Base-by-base conservation (phyloP, 768 basidiomycete species). In the Serpula lacrymans region DNA sequence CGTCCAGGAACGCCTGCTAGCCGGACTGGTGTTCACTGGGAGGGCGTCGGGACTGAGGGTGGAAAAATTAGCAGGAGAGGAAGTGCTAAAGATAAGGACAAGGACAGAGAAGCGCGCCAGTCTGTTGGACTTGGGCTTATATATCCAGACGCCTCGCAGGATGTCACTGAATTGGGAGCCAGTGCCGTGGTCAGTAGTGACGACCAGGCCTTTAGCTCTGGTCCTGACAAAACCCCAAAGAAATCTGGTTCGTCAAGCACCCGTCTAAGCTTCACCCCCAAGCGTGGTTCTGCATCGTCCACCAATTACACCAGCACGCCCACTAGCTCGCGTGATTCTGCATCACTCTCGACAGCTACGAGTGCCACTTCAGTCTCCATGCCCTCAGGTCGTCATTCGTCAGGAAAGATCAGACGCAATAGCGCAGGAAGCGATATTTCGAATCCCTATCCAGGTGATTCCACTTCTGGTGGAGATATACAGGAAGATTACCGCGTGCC, bases 351-450 rank as follows among this genome's bases (percentile, higher is more conserved):
- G 30, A 75, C 77, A 9, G 77, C 79, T 17, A 88, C 91, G 5
- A 88, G 82, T 54, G 72, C 75, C 37, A 89, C 88, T 2, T 91
- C 88, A 1, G 69, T 82, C 29, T 86, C 88, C 14, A 62, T 37
- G 12, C 60, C 60, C 36, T 82, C 70, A 11, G 65, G 75, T 17
- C 77, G 88, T 29, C 81, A 89, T 50, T 87, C 86, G 11, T 72
- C 75, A 1, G 84, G 84, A 56, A 74, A 75, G 39, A 69, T 78
- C 47, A 68, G 76, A 50, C 74, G 91, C 52, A 89, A 90, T 57
- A 94, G 92, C 49, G 88, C 78, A 2, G 79, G 92, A 29, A 93
- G 90, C 61, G 92, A 95, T 57, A 74, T 82, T 13, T 88, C 87
- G 3, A 85, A 78, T 47, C 69, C 79, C 20, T 81, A 88, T 47